phyloP scores from a whole-genome alignment of 2,329 filamentous ascomycete genomes.

The Aulographum hederae region DNA sequence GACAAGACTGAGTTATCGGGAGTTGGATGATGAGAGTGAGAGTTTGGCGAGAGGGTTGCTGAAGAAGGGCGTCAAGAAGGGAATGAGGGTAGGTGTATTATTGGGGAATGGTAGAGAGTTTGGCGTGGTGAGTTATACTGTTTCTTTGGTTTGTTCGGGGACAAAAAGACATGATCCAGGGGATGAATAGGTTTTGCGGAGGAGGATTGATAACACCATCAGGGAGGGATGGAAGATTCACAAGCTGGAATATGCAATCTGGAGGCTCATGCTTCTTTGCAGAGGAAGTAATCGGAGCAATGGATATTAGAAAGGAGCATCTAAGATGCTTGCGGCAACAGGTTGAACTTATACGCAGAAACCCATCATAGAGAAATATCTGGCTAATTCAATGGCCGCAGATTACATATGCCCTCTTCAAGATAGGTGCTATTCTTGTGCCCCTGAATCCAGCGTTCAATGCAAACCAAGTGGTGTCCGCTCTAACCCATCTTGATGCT shows the following conservation, averaged over 20 bases:
- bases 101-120: constrained; percentile 76
- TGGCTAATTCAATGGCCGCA: constrained; percentile 11
- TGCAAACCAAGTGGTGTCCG: constrained; percentile 55
- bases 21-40: constrained; percentile 61
- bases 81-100: constrained; percentile 70
- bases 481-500: constrained; percentile 56
- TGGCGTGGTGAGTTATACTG: constrained; percentile 48
- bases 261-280: too few species aligned
- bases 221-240: too few species aligned
- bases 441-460: constrained; percentile 88
- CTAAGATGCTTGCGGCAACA: too few species aligned
- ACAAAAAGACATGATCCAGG: too few species aligned
- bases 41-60: constrained; percentile 52
- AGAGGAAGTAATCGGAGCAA: constrained; percentile 8
- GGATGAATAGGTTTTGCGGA: too few species aligned
- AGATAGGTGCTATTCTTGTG: constrained; percentile 78
- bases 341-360: too few species aligned
- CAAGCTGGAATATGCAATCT: too few species aligned
- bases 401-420: constrained; percentile 73
- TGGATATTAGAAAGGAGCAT: background rate
- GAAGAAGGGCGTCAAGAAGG: constrained; percentile 56
- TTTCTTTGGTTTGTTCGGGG: too few species aligned
- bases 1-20: constrained; percentile 49
- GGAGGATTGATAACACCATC: too few species aligned
- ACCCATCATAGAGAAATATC: constrained; percentile 1